These are phyloP conservation scores for Fulvia fulva DNA, from an alignment of 2,329 filamentous ascomycete species.

Conservation along the genomic window DNA sequence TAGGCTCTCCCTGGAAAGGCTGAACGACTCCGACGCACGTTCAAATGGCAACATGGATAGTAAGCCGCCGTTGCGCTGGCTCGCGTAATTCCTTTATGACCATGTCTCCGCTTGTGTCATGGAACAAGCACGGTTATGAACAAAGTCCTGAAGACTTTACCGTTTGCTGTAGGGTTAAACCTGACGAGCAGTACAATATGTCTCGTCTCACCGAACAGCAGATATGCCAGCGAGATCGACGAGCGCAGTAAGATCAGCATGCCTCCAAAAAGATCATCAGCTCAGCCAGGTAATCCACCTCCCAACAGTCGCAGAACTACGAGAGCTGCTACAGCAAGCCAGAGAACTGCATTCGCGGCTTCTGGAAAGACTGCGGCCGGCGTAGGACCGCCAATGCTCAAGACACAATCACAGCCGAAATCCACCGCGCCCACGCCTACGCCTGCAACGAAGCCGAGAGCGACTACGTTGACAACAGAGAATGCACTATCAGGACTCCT, in stretches of 20 bases:
- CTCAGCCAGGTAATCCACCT: neutral
- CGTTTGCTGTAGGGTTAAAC: neutral
- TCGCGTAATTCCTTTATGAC: neutral
- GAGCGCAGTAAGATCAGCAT: neutral
- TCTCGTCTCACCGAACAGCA: neutral
- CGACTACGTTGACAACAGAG: too few species aligned
- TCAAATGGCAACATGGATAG: too few species aligned
- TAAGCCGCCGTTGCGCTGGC: neutral
- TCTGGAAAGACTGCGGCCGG: too few species aligned
- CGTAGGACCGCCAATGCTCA: neutral
- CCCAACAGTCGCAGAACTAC: neutral
- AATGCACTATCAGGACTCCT: too few species aligned
- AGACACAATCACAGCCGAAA: neutral
- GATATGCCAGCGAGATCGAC: neutral
- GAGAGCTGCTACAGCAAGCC: neutral
- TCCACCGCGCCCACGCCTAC: too few species aligned
- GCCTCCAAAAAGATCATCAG: neutral
- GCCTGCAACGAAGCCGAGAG: too few species aligned
- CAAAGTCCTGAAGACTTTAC: neutral
- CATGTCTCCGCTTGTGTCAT: neutral
- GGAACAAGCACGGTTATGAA: neutral
- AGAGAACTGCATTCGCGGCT: neutral
- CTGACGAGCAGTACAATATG: too few species aligned
- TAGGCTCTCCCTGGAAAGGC: too few species aligned
- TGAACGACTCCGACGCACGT: too few species aligned